Evolutionary conservation across 208 protist species (phyloP), one percentile per base, ranked within the genome.

Genomic region (Trypanosoma lewisi): DNA sequence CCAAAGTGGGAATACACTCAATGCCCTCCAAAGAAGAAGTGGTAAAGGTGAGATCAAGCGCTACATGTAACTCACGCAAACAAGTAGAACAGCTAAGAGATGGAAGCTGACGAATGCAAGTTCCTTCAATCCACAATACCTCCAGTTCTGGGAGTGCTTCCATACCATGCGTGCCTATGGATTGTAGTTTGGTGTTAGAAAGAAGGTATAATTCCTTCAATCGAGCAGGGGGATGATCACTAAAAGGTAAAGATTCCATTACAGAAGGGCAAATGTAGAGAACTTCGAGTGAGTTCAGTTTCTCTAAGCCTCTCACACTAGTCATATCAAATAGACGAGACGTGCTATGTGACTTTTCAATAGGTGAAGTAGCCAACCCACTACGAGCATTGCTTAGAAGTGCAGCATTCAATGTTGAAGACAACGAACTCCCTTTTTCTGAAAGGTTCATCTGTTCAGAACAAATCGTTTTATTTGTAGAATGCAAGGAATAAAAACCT

Each of bases 121-220:
- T 70, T 7, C 69, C 65, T 36, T 83, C 81, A n/a, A 87, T 28
- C 81, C 81, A 87, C 7, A 87, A 52, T 39, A 83, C 71, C 63
- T 87, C 68, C 37, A 87, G 51, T 14, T 25, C 16, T 14, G 70
- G 74, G 23, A 78, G 44, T 47, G 30, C 3, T 33, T 70, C 55
- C 5, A 61, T 2, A 23, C 41, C 55, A 51, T 33, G 9, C 23
- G 50, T 4, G 12, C 55, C 60, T 27, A 30, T 51, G 14, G 37
- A 16, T n/a, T 65, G 9, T 34, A 57, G 47, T 12, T 21, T 54
- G 31, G 34, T 6, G n/a, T 65, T 57, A 14, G 36, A 55, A 17
- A 57, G 45, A 41, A 65, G 33, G 30, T 78, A 83, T 9, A 83
- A 47, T 37, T 83, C 73, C 19, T 59, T 61, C 42, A 61, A 34